phyloP scores from a whole-genome alignment of 2,329 filamentous ascomycete species.

The Cyanodermella asteris region DNA sequence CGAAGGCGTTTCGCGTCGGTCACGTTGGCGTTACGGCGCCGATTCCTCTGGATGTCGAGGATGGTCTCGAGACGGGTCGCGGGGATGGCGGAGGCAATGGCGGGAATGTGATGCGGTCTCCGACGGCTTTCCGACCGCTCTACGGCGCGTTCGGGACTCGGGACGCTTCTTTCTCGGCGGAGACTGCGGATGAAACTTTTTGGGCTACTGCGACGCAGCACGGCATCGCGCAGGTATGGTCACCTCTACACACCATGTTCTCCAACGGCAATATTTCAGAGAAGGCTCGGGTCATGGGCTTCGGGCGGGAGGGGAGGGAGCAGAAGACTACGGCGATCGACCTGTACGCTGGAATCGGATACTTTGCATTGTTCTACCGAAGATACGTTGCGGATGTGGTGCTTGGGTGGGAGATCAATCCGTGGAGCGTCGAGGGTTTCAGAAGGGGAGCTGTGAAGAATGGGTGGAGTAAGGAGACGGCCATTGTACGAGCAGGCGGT shows the following conservation, averaged over 20 bases:
- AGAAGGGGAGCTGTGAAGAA: conserved; percentile 51
- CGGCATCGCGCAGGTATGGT: conserved; percentile 66
- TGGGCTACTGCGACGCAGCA: conserved; percentile 63
- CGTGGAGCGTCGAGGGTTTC: conserved; percentile 68
- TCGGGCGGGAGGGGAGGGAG: conserved; percentile 17
- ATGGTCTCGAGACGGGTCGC: conserved; percentile 7
- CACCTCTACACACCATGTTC: conserved; percentile 84
- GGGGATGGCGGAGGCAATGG: conserved; percentile 15
- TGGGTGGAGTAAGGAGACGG: conserved; percentile 38
- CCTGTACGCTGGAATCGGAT: conserved; percentile 81
- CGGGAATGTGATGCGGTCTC: conserved; percentile 57
- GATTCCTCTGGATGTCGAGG: conserved; percentile 1
- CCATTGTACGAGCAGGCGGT: conserved; percentile 20
- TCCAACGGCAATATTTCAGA: conserved; percentile 76
- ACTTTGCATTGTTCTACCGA: conserved; percentile 74
- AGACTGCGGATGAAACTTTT: conserved; percentile 44
- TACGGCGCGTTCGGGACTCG: conserved; percentile 47
- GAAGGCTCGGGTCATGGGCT: conserved; percentile 49
- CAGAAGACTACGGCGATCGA: conserved; percentile 35
- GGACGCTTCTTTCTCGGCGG: too few species aligned
- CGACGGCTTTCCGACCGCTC: conserved; percentile 45
- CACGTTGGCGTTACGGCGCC: too few species aligned
- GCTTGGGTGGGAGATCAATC: conserved; percentile 77
- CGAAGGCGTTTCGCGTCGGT: too few species aligned
- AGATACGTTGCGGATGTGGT: conserved; percentile 45